Percentiles rank a stretch among this genome's conserved stretches.
phyloP scores from a whole-genome alignment of 75 land plant species.

The Picea glauca region DNA sequence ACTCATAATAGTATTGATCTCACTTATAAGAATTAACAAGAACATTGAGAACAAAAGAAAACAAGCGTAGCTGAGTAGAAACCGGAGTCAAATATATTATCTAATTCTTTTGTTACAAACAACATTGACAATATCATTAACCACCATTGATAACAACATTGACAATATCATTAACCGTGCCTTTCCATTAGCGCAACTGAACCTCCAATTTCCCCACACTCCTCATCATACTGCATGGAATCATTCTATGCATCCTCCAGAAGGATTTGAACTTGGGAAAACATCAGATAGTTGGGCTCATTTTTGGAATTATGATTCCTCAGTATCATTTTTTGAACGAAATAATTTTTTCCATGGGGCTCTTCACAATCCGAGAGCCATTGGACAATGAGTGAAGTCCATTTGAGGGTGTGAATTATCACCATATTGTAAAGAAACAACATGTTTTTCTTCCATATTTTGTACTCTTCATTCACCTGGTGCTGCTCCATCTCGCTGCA shows the following conservation, averaged over 20 bases:
- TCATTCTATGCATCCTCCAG: conserved; percentile 82
- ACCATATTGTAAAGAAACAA: conserved; percentile 87
- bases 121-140: not conserved
- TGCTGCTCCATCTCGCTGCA: conserved; percentile 73
- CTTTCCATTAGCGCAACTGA: conserved; percentile 81
- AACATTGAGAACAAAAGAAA: not conserved
- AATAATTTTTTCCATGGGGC: conserved; percentile 34
- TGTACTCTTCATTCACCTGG: conserved; percentile 57
- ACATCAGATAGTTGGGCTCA: conserved; percentile 75
- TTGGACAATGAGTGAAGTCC: conserved; percentile 94
- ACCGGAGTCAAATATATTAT: not conserved
- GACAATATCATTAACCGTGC: conserved; percentile 14
- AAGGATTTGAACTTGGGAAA: conserved; percentile 66
- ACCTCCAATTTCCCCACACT: conserved; percentile 79
- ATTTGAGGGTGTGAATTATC: conserved; percentile 79
- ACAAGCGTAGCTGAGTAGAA: not conserved
- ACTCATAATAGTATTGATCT: not conserved
- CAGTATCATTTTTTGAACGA: conserved; percentile 55
- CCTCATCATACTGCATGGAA: conserved; percentile 77
- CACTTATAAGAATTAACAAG: not conserved
- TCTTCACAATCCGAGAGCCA: conserved; percentile 57
- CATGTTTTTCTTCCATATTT: conserved; percentile 94
- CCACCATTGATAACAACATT: too few relatives aligned
- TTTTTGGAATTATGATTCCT: conserved; percentile 89
- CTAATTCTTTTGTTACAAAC: not conserved